phyloP scores from a whole-genome alignment of 805 yeast genomes.

The Maudiozyma barnettii region DNA sequence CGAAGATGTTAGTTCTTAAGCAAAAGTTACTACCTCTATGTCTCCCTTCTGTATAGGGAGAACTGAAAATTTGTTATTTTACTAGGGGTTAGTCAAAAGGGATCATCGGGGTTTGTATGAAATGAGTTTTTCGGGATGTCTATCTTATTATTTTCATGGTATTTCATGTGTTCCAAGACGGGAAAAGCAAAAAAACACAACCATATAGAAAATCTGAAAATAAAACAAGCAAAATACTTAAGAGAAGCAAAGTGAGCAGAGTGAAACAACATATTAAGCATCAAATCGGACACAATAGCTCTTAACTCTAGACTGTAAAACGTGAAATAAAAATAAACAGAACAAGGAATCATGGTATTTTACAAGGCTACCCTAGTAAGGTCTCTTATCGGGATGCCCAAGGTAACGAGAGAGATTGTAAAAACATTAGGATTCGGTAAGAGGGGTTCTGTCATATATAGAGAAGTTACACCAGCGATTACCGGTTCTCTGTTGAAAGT shows the following conservation, averaged over 20 bases:
- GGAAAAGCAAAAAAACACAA: background rate
- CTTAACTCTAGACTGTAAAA: too few species aligned
- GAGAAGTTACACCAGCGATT: constrained; percentile 59
- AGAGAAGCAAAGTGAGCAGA: too few species aligned
- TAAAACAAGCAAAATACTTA: too few species aligned
- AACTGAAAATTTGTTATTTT: too few species aligned
- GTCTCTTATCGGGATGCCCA: constrained; percentile 81
- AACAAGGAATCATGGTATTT: constrained; percentile 28
- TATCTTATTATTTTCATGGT: background rate
- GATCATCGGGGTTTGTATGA: too few species aligned
- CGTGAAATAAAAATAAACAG: background rate
- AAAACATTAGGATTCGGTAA: constrained; percentile 63
- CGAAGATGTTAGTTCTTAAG: too few species aligned
- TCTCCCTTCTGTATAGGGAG: too few species aligned
- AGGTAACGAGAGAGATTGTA: constrained; percentile 52
- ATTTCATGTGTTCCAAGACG: background rate
- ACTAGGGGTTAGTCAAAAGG: too few species aligned
- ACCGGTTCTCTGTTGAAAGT: constrained; percentile 80
- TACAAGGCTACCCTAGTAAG: constrained; percentile 67
- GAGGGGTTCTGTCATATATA: constrained; percentile 68
- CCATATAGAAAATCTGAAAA: background rate
- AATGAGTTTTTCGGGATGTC: too few species aligned
- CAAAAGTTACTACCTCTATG: too few species aligned
- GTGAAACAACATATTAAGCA: background rate
- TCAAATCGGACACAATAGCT: background rate